These are phyloP conservation scores for Platismatia glauca DNA, from an alignment of 495 filamentous ascomycete species.

Conservation along the genomic window DNA sequence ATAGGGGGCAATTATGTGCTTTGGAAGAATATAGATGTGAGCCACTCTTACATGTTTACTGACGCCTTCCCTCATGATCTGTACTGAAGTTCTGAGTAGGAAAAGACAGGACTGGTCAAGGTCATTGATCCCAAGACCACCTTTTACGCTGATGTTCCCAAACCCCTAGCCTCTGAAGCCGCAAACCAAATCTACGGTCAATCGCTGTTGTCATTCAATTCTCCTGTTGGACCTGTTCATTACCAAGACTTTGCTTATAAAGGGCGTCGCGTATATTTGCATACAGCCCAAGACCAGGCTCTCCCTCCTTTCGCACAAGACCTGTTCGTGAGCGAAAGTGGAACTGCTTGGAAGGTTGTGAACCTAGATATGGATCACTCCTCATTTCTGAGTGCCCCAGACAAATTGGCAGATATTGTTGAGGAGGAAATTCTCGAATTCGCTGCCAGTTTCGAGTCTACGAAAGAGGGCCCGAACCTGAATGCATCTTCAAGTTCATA, in stretches of 20 bases:
- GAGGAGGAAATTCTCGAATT: background rate
- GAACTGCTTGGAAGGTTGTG: conserved; percentile 6
- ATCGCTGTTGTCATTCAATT: conserved; percentile 11
- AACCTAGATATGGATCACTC: conserved; percentile 11
- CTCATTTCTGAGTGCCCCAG: conserved; percentile 17
- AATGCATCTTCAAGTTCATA: background rate
- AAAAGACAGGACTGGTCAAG: conserved; percentile 10
- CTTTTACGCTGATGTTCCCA: conserved; percentile 17
- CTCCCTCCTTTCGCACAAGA: conserved; percentile 16
- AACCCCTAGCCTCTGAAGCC: conserved; percentile 16
- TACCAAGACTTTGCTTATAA: conserved; percentile 11
- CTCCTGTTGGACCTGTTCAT: conserved; percentile 7
- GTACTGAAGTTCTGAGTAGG: background rate
- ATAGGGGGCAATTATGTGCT: conserved; percentile 15
- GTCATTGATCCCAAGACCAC: conserved; percentile 13
- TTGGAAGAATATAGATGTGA: conserved; percentile 11
- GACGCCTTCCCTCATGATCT: background rate
- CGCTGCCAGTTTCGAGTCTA: background rate
- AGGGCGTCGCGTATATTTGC: conserved; percentile 10
- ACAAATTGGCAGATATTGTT: conserved; percentile 16
- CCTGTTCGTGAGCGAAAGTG: conserved; percentile 10
- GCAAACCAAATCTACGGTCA: conserved; percentile 6
- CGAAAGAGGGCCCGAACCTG: background rate
- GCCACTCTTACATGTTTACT: background rate
- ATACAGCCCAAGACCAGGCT: conserved; percentile 11